Conservation (phyloP, 2,329 filamentous ascomycete genomes). For the Didymella lethalis region DNA sequence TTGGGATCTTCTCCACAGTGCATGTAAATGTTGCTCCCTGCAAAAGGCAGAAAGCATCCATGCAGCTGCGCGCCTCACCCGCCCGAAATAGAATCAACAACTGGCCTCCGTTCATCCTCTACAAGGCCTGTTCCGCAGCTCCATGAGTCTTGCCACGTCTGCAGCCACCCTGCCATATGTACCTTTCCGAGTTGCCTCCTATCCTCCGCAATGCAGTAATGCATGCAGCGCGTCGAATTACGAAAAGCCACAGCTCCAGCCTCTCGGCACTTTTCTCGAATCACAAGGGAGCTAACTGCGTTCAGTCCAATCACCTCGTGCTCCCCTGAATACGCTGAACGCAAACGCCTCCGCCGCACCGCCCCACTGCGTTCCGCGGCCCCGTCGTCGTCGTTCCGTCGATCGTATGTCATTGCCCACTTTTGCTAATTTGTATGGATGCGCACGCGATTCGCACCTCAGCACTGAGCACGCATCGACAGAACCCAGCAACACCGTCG, state of each 20-base stretch:
- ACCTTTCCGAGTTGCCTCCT: neutral
- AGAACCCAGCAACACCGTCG: neutral
- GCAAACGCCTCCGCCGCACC: conserved; percentile 11
- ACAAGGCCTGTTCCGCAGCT: neutral
- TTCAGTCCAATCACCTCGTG: conserved; percentile 2
- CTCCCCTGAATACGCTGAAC: neutral
- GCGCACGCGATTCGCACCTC: neutral
- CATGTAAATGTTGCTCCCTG: neutral
- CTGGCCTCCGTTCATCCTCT: conserved; percentile 3
- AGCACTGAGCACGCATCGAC: neutral
- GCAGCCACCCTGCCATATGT: neutral
- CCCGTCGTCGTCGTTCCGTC: conserved; percentile 7
- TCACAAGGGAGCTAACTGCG: conserved; percentile 5
- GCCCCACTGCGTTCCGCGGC: conserved; percentile 14
- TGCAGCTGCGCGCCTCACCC: conserved; percentile 3
- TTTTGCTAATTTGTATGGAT: conserved; percentile 5
- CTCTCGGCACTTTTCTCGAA: conserved; percentile 8
- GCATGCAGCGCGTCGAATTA: conserved; percentile 2
- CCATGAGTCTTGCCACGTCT: conserved; percentile 9
- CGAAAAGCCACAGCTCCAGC: conserved; percentile 11
- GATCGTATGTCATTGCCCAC: conserved; percentile 21
- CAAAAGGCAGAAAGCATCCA: neutral
- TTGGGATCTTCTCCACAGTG: conserved; percentile 4
- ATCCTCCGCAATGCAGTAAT: conserved; percentile 4
- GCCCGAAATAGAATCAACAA: conserved; percentile 16